phyloP scores from a whole-genome alignment of 2,329 filamentous ascomycete genomes.

The Aspergillus brunneoviolaceus region DNA sequence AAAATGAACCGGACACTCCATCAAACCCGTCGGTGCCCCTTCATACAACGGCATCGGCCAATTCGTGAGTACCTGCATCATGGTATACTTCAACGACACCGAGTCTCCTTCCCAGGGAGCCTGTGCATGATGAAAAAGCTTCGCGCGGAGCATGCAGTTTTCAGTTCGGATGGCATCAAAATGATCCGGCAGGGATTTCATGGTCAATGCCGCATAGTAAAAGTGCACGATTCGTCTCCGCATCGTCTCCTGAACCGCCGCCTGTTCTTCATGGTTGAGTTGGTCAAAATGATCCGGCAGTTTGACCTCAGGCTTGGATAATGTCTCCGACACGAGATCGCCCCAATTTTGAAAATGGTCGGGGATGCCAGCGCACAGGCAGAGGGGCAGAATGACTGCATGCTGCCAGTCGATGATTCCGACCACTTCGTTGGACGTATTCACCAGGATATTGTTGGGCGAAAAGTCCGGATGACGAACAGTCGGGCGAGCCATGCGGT shows the following conservation, averaged over 20 bases:
- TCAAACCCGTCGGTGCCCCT: neutral
- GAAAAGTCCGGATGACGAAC: conserved; percentile 29
- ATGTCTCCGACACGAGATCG: conserved; percentile 27
- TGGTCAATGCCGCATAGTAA: conserved; percentile 28
- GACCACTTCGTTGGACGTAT: conserved; percentile 24
- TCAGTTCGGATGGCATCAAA: conserved; percentile 22
- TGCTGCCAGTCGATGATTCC: conserved; percentile 36
- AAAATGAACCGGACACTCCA: conserved; percentile 22
- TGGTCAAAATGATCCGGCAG: conserved; percentile 24
- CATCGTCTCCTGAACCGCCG: conserved; percentile 20
- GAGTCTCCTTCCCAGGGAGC: conserved; percentile 33
- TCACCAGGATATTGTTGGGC: conserved; percentile 34
- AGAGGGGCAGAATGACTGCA: conserved; percentile 29
- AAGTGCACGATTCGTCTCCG: conserved; percentile 26
- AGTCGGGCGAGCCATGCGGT: conserved; percentile 21
- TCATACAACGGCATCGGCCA: conserved; percentile 24
- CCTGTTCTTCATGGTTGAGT: conserved; percentile 24
- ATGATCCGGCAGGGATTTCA: conserved; percentile 23
- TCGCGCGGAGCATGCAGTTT: conserved; percentile 24
- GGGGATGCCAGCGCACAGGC: conserved; percentile 30
- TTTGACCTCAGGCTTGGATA: conserved; percentile 23
- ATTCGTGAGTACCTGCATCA: conserved; percentile 22
- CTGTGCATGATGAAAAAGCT: conserved; percentile 24
- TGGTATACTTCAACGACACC: conserved; percentile 23
- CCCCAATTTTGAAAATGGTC: conserved; percentile 38